Evolutionary conservation across 768 basidiomycete genomes (phyloP), one percentile per base, ranked within the genome.

Genomic region (Sutorius australiensis): DNA sequence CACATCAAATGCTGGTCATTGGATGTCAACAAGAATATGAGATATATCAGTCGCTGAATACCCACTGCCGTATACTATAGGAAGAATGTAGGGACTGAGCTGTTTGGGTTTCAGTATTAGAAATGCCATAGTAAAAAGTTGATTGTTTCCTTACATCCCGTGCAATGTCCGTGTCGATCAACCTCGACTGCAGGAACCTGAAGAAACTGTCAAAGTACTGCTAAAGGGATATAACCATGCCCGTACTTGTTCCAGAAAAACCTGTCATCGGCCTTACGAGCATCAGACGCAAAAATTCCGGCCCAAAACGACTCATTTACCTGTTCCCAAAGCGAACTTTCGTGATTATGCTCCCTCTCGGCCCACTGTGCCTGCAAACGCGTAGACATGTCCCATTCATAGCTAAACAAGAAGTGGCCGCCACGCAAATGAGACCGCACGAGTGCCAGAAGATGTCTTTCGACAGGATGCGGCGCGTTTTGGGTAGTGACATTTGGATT

Each of bases 181-280:
- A 72, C 58, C 80, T 77, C 13, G 77, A 72, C 55, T 86, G 83
- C 53, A 88, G 64, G 60, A 78, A 80, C 64, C 77, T 78, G 59
- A 21, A 34, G 31, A 28, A 39, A 43, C 5, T 11, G 49, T 55
- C 46, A 57, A 59, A 47, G 30, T 27, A 24, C 28, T 38, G 31
- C 46, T 45, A 45, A 17, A 55, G 14, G 21, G 16, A 52, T 14
- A 13, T 24, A 24, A 45, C 5, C 24, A 45, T 57, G 19, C 21
- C 24, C 46, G 16, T 6, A 66, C 82, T 83, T 89, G 71, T 99
- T 99, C 95, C 95, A 99, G 72, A 98, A 98, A 73, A 99, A 99
- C 57, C 95, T 80, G 64, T 97, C 93, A 59, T 99, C 97, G 36
- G 86, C 87, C 87, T 95, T 61, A 45, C 48, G 21, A 32, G 17